Evolutionary conservation across 2,329 filamentous ascomycete genomes (phyloP).

Genomic region (Aspergillus oerlinghausenensis): DNA sequence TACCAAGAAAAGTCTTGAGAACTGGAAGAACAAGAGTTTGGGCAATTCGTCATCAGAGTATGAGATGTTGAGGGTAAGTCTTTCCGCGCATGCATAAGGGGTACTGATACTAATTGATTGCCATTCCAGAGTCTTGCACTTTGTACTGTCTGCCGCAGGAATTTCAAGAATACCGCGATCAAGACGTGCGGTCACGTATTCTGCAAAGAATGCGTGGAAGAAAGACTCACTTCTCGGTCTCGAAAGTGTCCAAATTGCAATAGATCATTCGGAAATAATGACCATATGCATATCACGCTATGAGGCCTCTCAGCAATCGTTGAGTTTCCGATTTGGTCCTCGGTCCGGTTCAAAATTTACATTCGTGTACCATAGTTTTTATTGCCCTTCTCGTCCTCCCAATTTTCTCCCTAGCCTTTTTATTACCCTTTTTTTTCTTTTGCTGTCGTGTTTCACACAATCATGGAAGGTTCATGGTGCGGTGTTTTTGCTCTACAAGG

Average conservation of each 20-base stretch:
- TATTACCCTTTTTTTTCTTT: conserved; percentile 12
- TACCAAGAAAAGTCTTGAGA: conserved; percentile 75
- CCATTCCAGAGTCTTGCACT: conserved; percentile 63
- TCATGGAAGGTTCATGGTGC: conserved; percentile 31
- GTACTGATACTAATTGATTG: conserved; percentile 15
- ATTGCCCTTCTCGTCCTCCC: conserved; percentile 15
- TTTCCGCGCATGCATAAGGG: not conserved
- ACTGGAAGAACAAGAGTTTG: conserved; percentile 76
- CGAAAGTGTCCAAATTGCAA: conserved; percentile 94
- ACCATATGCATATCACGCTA: conserved; percentile 66
- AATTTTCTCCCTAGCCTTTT: conserved; percentile 10
- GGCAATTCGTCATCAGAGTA: conserved; percentile 78
- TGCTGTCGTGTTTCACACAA: conserved; percentile 9
- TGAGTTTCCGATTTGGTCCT: conserved; percentile 7
- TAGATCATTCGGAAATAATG: conserved; percentile 83
- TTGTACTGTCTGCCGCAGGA: conserved; percentile 86
- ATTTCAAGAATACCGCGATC: conserved; percentile 90
- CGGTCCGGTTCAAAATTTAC: conserved; percentile 3
- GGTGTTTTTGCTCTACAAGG: conserved; percentile 29
- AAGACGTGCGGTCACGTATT: conserved; percentile 95
- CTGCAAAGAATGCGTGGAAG: conserved; percentile 84
- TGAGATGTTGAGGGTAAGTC: conserved; percentile 77
- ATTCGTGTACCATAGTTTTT: conserved; percentile 32
- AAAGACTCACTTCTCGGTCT: conserved; percentile 82
- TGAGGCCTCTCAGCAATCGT: conserved; percentile 19